These are phyloP conservation scores for Metarhizium brunneum DNA, from an alignment of 2,329 filamentous ascomycete genomes.

Conservation along the genomic window DNA sequence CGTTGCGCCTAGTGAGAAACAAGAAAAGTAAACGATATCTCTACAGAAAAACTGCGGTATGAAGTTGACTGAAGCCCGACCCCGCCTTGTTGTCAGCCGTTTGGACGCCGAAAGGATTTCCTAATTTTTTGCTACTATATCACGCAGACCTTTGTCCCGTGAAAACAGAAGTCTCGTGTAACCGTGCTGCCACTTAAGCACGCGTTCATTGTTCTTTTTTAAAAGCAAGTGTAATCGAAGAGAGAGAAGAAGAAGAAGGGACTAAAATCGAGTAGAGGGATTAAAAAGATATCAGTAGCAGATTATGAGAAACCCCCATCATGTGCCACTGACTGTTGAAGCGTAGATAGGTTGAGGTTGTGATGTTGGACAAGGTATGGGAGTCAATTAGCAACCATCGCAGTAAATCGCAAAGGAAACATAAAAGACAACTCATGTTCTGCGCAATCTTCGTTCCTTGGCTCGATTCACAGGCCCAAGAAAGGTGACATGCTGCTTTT, in stretches of 20 bases:
- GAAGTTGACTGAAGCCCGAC: background rate
- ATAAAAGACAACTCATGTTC: slow-evolving; percentile 11
- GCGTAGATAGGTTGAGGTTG: slow-evolving; percentile 1
- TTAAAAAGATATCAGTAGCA: slow-evolving; percentile 1
- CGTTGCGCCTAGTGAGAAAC: slow-evolving; percentile 1
- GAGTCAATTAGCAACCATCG: background rate
- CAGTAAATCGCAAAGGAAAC: slow-evolving; percentile 14
- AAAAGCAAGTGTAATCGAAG: background rate
- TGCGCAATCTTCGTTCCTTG: slow-evolving; percentile 18
- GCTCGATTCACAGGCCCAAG: slow-evolving; percentile 38
- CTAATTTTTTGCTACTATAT: background rate
- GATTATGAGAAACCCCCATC: background rate
- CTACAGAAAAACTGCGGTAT: background rate
- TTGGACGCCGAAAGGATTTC: background rate
- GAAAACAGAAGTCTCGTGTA: background rate
- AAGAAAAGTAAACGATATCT: background rate
- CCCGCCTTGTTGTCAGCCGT: background rate
- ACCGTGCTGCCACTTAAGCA: slow-evolving; percentile 1
- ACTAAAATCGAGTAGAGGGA: slow-evolving; percentile 9
- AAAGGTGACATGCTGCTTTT: slow-evolving; percentile 40
- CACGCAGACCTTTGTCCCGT: background rate
- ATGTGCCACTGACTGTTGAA: background rate
- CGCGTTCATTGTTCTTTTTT: background rate
- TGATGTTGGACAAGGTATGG: background rate
- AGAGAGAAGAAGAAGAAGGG: background rate